Evolutionary conservation across 148 eudicot genomes (phyloP), one percentile per base, ranked within the genome.

Genomic region (Vaccinium darrowii): DNA sequence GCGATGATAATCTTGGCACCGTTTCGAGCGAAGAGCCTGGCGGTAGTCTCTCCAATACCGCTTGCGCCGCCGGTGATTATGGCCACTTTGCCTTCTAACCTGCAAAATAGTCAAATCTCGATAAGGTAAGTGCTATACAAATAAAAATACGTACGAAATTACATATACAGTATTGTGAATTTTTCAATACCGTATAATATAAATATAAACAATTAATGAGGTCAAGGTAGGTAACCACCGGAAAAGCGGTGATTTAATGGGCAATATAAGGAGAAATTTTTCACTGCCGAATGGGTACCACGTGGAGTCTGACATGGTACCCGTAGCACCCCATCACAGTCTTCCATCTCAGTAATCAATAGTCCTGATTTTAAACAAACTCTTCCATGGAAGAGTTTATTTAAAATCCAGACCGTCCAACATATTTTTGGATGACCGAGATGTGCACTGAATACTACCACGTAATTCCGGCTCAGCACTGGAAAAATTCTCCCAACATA

Each of bases 51-150:
- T 7, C 76, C 76, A 36, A 72, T 72, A 5, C 76, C 76, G 11
- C 76, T 72, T 16, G 76, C 76, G 10, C 76, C 49, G 10, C 76
- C 76, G 0, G 76, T 72, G 47, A 72, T 72, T 21, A 72, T 72
- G 76, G 76, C 76, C 7, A 72, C 76, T 72, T 72, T 72, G 76
- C 76, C 76, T 72, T 72, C 50, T 72, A 72, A 15, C 49, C 76
- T 72, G 76, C 76, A 13, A 16, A 72, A 72, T 13, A 15, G 15
- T 30, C 58, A 11, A 54, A 12, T 14, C 10, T 52, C 14, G 58
- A 13, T 54, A 14, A 54, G 58, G 16, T 14, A 12, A 56, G 18
- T 56, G 58, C 36, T 3, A 65, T 3, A 25, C 33, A 5, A 5
- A 67, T 23, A 4, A 27, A 23, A 67, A 12, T 4, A 10, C 4